Percentiles rank a stretch among this genome's conserved stretches.
Conservation (phyloP, 257 asterid species). For the Nicotiana benthamiana region DNA sequence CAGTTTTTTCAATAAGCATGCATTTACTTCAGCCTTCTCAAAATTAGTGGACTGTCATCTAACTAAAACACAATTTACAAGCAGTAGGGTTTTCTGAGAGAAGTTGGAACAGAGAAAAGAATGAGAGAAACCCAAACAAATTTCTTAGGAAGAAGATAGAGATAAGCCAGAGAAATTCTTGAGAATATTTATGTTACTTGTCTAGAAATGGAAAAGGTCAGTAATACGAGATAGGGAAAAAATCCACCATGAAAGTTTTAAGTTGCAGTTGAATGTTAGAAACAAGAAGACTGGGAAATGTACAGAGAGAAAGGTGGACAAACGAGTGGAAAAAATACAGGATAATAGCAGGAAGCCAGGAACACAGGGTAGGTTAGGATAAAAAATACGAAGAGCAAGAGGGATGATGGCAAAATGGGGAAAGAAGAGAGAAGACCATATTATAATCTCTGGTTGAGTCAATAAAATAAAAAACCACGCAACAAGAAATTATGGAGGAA, state of each 20-base stretch:
- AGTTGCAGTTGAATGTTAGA: not conserved
- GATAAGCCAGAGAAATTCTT: not conserved
- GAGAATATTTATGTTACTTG: not conserved
- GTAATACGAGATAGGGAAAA: not conserved
- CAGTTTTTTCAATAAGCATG: not conserved
- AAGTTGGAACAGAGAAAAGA: not conserved
- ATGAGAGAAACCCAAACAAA: not conserved
- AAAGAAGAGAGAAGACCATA: not conserved
- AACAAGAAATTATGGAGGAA: not conserved
- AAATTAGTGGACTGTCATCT: not conserved
- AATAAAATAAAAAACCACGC: not conserved
- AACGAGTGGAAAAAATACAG: not conserved
- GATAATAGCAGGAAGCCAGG: not conserved
- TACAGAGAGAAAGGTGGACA: not conserved
- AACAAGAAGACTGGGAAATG: not conserved
- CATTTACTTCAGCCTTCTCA: not conserved
- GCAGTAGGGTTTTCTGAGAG: not conserved
- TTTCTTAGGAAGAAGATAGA: not conserved
- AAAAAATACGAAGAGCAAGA: not conserved
- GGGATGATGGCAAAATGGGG: not conserved
- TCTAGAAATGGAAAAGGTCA: not conserved
- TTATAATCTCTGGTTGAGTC: not conserved
- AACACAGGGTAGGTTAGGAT: not conserved
- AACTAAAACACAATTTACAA: not conserved
- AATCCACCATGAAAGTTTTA: not conserved